These are phyloP conservation scores for Saprolegnia diclina DNA, from an alignment of 352 stramenopile species.

Conservation along the genomic window DNA sequence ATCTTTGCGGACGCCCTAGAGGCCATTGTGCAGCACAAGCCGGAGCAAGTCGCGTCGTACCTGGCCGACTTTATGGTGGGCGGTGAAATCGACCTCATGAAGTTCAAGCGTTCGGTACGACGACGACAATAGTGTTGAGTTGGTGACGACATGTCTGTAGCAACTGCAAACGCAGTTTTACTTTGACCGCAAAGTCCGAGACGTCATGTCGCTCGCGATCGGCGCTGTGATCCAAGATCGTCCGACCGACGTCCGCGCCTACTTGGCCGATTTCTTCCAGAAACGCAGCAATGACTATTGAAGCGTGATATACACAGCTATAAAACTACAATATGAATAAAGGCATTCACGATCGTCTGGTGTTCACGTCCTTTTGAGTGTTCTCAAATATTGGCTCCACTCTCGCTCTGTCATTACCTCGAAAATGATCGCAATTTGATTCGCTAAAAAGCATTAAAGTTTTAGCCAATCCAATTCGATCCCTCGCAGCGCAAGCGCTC, in stretches of 20 bases:
- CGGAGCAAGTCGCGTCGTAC: constrained; percentile 66
- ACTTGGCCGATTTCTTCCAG: constrained; percentile 66
- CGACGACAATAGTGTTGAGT: not conserved
- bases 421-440: too few species aligned
- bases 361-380: too few species aligned
- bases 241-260: constrained; percentile 42
- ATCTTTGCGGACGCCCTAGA: constrained; percentile 58
- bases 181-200: constrained; percentile 72
- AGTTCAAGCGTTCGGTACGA: constrained; percentile 67
- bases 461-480: too few species aligned
- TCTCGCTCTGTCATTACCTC: too few species aligned
- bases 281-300: constrained; percentile 40
- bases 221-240: constrained; percentile 58
- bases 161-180: constrained; percentile 61
- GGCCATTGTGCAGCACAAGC: constrained; percentile 64
- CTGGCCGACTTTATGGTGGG: constrained; percentile 55
- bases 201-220: constrained; percentile 56
- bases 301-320: not conserved
- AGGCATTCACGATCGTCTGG: not conserved
- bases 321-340: not conserved
- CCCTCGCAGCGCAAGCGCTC: too few species aligned
- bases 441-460: too few species aligned
- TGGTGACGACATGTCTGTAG: constrained; percentile 29
- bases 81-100: constrained; percentile 53
- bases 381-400: too few species aligned